A percentile compares a stretch with the other conserved stretches of the same genome.
These are phyloP conservation scores for Lasiodiplodia sp. DNA, from an alignment of 2,329 filamentous ascomycete species.

Conservation along the genomic window DNA sequence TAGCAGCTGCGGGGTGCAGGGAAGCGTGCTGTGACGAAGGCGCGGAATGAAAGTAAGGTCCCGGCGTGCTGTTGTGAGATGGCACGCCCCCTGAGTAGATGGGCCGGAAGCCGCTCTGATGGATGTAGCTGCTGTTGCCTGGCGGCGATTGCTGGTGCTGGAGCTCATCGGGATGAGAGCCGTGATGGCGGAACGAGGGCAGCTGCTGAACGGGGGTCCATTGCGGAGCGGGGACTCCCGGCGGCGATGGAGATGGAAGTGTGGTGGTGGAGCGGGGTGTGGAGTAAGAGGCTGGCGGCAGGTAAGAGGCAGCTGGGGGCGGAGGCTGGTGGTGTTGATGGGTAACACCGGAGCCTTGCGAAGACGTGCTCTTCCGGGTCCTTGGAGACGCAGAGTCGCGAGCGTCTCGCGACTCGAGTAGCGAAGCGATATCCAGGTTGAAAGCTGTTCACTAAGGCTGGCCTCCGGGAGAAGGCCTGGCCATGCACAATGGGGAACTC, in stretches of 20 bases:
- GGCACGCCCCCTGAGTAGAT: slow-evolving; percentile 41
- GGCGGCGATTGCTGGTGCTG: slow-evolving; percentile 38
- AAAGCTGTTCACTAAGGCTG: slow-evolving; percentile 15
- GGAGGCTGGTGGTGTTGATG: slow-evolving; percentile 41
- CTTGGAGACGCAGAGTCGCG: slow-evolving; percentile 71
- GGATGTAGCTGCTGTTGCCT: slow-evolving; percentile 24
- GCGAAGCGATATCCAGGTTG: slow-evolving; percentile 94
- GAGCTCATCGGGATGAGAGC: slow-evolving; percentile 44
- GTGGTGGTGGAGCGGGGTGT: slow-evolving; percentile 19
- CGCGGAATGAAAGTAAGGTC: slow-evolving; percentile 32
- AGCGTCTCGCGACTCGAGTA: slow-evolving; percentile 73
- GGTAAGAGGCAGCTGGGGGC: slow-evolving; percentile 46
- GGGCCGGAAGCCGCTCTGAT: slow-evolving; percentile 43
- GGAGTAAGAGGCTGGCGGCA: slow-evolving; percentile 46
- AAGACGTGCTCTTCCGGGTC: slow-evolving; percentile 53
- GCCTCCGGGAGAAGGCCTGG: slow-evolving; percentile 43
- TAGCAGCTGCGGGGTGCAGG: slow-evolving; percentile 52
- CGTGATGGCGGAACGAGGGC: slow-evolving; percentile 2
- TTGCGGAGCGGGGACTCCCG: slow-evolving; percentile 10
- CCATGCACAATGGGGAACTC: slow-evolving; percentile 14
- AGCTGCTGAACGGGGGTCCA: slow-evolving; percentile 17
- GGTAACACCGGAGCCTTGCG: slow-evolving; percentile 8
- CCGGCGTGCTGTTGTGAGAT: slow-evolving; percentile 32
- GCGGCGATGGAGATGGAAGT: slow-evolving; percentile 20
- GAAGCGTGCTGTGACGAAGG: slow-evolving; percentile 3